phyloP scores from a whole-genome alignment of 2,329 filamentous ascomycete species.

The Aspergillus sp. region DNA sequence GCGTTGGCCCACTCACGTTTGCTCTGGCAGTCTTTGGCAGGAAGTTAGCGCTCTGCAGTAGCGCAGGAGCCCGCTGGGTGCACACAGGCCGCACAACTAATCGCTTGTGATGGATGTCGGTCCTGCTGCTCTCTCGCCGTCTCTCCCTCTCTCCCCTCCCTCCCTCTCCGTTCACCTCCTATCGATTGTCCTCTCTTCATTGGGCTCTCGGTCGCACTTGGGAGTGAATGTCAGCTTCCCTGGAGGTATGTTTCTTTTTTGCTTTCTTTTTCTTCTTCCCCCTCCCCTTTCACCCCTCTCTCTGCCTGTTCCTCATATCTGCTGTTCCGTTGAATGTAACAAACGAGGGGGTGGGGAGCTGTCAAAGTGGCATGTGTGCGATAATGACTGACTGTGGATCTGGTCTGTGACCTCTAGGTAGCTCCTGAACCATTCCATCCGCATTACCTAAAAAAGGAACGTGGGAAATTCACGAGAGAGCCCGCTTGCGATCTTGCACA shows the following conservation, averaged over 20 bases:
- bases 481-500: background rate
- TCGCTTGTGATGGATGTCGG: constrained; percentile 1
- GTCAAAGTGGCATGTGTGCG: background rate
- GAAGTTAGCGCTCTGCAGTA: too few relatives aligned
- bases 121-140: background rate
- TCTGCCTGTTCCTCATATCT: background rate
- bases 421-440: constrained; percentile 3
- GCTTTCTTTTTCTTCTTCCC: background rate
- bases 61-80: background rate
- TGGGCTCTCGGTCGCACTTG: constrained; percentile 1
- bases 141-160: constrained; percentile 2
- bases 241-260: constrained; percentile 7
- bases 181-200: constrained; percentile 1
- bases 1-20: constrained; percentile 22
- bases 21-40: constrained; percentile 4
- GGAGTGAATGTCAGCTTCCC: constrained; percentile 2
- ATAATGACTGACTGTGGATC: background rate
- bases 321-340: background rate
- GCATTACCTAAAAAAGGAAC: background rate
- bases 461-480: background rate
- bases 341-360: background rate
- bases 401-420: background rate
- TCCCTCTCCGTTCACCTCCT: background rate
- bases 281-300: background rate
- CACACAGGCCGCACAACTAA: background rate